These are phyloP conservation scores for Boletus barrowsii DNA, from an alignment of 768 basidiomycete genomes.

Conservation along the genomic window DNA sequence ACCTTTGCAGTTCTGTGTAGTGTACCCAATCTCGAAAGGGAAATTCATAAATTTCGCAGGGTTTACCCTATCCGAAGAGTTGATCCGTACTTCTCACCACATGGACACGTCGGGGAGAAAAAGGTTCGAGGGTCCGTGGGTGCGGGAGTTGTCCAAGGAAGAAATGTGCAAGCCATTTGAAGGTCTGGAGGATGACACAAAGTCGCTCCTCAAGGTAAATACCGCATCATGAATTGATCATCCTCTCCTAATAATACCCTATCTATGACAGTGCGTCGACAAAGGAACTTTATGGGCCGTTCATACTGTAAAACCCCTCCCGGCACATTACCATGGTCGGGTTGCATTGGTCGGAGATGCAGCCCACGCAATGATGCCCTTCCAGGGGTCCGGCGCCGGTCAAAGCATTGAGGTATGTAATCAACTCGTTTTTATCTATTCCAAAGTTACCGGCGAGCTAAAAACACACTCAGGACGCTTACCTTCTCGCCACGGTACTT, in stretches of 20 bases:
- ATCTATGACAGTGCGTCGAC: slow-evolving; percentile 45
- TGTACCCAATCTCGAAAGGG: slow-evolving; percentile 59
- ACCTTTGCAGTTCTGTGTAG: slow-evolving; percentile 49
- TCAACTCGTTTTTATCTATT: neutral
- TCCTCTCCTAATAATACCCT: neutral
- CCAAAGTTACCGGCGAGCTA: neutral
- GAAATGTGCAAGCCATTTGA: slow-evolving; percentile 46
- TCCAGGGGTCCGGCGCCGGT: slow-evolving; percentile 44
- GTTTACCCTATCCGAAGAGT: slow-evolving; percentile 47
- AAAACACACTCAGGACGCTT: slow-evolving; percentile 32
- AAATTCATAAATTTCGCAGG: slow-evolving; percentile 62
- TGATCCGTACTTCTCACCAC: slow-evolving; percentile 46
- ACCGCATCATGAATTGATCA: neutral
- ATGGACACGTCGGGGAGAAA: slow-evolving; percentile 11
- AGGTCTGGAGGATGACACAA: slow-evolving; percentile 60
- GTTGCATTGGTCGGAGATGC: slow-evolving; percentile 49
- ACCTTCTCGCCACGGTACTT: slow-evolving; percentile 37
- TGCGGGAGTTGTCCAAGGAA: slow-evolving; percentile 41
- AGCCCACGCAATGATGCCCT: slow-evolving; percentile 42
- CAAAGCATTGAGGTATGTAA: slow-evolving; percentile 41
- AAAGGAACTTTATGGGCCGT: slow-evolving; percentile 61
- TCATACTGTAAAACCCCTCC: slow-evolving; percentile 52
- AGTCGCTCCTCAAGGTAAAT: slow-evolving; percentile 50
- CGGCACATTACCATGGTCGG: slow-evolving; percentile 47
- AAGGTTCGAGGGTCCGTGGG: slow-evolving; percentile 41